A percentile compares a stretch with the other conserved stretches of the same genome.
These are phyloP conservation scores for Fonsecaea multimorphosa DNA, from an alignment of 2,329 filamentous ascomycete species.

Conservation along the genomic window DNA sequence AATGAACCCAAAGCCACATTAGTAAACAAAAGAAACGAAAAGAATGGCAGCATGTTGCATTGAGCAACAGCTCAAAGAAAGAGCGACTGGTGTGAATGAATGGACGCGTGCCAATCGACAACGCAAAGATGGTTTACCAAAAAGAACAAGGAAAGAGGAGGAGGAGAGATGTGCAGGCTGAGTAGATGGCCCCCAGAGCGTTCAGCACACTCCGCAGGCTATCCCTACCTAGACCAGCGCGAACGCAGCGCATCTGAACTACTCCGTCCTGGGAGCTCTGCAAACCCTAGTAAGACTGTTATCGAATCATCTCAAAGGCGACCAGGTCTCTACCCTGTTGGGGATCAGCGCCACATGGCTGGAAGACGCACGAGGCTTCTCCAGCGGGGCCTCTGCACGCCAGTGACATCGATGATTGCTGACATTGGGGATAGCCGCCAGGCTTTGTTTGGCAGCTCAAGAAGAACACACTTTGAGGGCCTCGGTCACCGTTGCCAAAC, in stretches of 20 bases:
- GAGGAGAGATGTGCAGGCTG: background rate
- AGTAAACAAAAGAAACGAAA: slow-evolving; percentile 33
- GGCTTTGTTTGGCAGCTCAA: slow-evolving; percentile 8
- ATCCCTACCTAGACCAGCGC: background rate
- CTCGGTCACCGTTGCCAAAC: slow-evolving; percentile 1
- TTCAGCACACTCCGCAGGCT: slow-evolving; percentile 7
- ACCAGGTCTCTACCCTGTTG: slow-evolving; percentile 2
- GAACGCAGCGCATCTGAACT: background rate
- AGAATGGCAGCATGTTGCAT: slow-evolving; percentile 37
- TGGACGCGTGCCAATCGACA: slow-evolving; percentile 31
- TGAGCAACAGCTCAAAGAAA: slow-evolving; percentile 33
- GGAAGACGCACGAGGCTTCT: slow-evolving; percentile 14
- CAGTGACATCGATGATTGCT: slow-evolving; percentile 3
- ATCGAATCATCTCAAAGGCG: slow-evolving; percentile 3
- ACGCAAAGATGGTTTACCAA: slow-evolving; percentile 22
- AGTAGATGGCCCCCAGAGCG: slow-evolving; percentile 9
- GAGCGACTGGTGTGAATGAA: slow-evolving; percentile 30
- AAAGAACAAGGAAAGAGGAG: slow-evolving; percentile 12
- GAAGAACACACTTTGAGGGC: background rate
- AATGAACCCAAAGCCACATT: slow-evolving; percentile 30
- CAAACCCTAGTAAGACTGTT: background rate
- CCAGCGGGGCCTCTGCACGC: background rate
- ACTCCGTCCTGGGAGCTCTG: background rate
- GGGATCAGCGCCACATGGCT: slow-evolving; percentile 21
- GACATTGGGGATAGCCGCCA: background rate